Percentiles rank a stretch among this genome's conserved stretches.
These are phyloP conservation scores for Pseudognaphalium luteoalbum DNA, from an alignment of 129 eudicot species.

Conservation along the genomic window DNA sequence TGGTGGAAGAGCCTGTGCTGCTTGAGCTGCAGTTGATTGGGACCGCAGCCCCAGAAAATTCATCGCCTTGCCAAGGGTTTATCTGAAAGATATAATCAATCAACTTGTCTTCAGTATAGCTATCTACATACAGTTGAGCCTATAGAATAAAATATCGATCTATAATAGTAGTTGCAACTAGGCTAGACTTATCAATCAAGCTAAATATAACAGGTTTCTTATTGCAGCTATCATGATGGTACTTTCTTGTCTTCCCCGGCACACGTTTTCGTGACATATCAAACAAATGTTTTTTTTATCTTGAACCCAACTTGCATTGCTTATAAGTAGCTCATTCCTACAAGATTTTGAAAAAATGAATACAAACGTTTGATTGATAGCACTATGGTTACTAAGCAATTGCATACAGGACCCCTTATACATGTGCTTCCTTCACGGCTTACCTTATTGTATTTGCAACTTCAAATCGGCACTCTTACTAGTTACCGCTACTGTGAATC, in stretches of 20 bases:
- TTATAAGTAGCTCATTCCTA: slow-evolving; percentile 18
- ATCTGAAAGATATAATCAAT: not conserved
- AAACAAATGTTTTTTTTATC: not conserved
- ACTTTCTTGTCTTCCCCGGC: slow-evolving; percentile 9
- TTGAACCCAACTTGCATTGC: too few relatives aligned
- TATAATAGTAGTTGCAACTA: slow-evolving; percentile 10
- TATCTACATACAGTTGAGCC: too few relatives aligned
- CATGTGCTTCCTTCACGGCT: not conserved
- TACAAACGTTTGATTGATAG: not conserved
- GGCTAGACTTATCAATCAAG: slow-evolving; percentile 16
- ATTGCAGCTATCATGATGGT: slow-evolving; percentile 11
- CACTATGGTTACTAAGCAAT: not conserved
- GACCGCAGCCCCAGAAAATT: slow-evolving; percentile 86
- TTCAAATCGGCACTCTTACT: not conserved
- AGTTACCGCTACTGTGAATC: not conserved
- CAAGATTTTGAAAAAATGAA: not conserved
- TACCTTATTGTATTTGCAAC: not conserved
- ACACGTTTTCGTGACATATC: not conserved
- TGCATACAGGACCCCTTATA: not conserved
- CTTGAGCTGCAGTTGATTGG: slow-evolving; percentile 58
- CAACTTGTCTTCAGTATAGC: not conserved
- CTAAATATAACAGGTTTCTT: not conserved
- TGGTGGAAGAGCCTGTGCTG: slow-evolving; percentile 28
- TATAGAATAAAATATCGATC: too few relatives aligned
- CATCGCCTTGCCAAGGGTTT: slow-evolving; percentile 43